Evolutionary conservation across 1,139 yeast genomes (phyloP), one percentile per base, ranked within the genome.

Genomic region (Suhomyces maxii): DNA sequence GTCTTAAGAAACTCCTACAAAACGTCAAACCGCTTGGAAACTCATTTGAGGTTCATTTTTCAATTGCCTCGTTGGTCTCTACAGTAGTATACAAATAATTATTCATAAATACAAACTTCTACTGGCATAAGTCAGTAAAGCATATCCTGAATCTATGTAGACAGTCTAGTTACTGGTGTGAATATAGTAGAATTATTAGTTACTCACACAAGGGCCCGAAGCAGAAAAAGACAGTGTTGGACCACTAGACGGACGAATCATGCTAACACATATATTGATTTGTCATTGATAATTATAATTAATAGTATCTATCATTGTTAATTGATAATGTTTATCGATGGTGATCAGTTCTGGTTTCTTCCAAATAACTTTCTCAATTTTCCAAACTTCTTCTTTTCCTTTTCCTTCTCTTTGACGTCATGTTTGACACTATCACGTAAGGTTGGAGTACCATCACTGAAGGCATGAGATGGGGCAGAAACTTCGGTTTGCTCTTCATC

Each of bases 331-430:
- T 18, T 18, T 18, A 18, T 18, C 23, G 23, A 18, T 18, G 23
- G 23, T 18, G 23, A 11, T 28, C 6, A 28, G 31, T 28, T 28
- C 6, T 28, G 31, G 31, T 28, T 28, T 26, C 76, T 75, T 4
- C 87, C 86, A 61, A 84, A 84, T 39, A 84, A 60, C 58, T 80
- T 83, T 58, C 82, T 80, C 46, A 84, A 68, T 58, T 80, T 82
- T 53, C 82, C 75, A 18, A 76, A 67, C 52, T 69, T 72, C 53
- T 69, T 70, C 67, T 80, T 80, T 55, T 79, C 79, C 45, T 68
- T 68, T 13, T 41, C 40, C 32, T 39, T 35, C 9, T 49, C 45
- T 49, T 56, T 36, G 4, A 10, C n/a, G 2, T 9, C 31, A 11
- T 30, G 55, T 47, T 40, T 49, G 49, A 54, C 50, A 23, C 48